Evolutionary conservation across 2,329 filamentous ascomycete species (phyloP), one percentile per base, ranked within the genome.

Genomic region (Ambrosiella xylebori): DNA sequence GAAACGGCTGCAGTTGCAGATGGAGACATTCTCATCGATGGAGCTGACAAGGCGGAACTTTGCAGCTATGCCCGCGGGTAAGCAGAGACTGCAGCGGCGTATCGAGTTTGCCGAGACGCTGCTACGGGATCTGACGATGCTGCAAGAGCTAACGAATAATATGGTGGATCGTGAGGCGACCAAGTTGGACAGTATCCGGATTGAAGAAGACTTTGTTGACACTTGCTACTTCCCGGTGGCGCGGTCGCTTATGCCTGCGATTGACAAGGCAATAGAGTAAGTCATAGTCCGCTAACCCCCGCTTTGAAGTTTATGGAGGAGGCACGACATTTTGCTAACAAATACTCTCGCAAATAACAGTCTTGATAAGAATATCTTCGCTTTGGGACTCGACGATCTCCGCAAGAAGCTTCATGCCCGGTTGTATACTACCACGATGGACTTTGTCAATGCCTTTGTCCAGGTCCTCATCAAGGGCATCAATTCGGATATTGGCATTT

Each of bases 21-120:
- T 96, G 77, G 91, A 97, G 69, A 88, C 88, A 0, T 98, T 97
- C 69, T 91, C 91, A 6, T 95, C 89, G 0, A 95, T 96, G 85
- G 93, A 98, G 70, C 84, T 98, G 63, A 96, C 93, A 1, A 80
- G 93, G 56, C 85, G 93, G 60, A 91, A 97, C 69, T 98, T 96
- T 70, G 86, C 86, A n/a, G 85, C 86, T 41, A 95, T 97, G 88
- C 82, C 86, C 45, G 83, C 82, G 52, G 93, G 93, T 57, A 82
- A 84, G 65, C 79, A 85, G 35, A 80, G 88, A 54, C 75, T 98
- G 37, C 76, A 84, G 55, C 79, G 89, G 59, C 83, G 93, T 50
- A 90, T 97, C 63, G 86, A 91, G 62, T 98, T 98, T 68, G 89
- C 88, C 7, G 78, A 90, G 63, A 77, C 75, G 47, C 74, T 95